These are phyloP conservation scores for Zarea fungicola DNA, from an alignment of 2,329 filamentous ascomycete species.

Conservation along the genomic window DNA sequence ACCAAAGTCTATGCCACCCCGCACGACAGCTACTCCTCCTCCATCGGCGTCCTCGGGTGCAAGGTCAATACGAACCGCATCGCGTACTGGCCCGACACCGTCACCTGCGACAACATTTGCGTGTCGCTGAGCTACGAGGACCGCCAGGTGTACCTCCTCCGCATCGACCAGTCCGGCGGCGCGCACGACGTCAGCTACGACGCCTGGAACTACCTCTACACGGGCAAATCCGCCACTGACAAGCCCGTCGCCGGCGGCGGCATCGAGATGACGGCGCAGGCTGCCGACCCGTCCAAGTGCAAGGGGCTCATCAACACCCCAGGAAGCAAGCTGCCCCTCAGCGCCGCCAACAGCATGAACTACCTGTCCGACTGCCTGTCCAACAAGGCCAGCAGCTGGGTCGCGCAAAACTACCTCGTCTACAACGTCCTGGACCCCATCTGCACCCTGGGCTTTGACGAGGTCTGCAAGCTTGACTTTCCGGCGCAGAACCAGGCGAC, in stretches of 20 bases:
- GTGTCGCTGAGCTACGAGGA: slow-evolving; percentile 30
- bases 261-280: slow-evolving; percentile 41
- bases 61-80: slow-evolving; percentile 48
- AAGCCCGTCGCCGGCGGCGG: slow-evolving; percentile 43
- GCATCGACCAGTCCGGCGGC: slow-evolving; percentile 27
- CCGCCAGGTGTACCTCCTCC: slow-evolving; percentile 21
- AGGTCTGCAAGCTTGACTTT: slow-evolving; percentile 41
- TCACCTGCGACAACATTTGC: slow-evolving; percentile 40
- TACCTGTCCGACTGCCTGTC: slow-evolving; percentile 42
- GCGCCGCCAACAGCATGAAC: slow-evolving; percentile 49
- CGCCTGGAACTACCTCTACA: slow-evolving; percentile 47
- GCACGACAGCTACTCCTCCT: slow-evolving; percentile 44
- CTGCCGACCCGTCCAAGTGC: slow-evolving; percentile 42
- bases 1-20: slow-evolving; percentile 33
- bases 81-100: slow-evolving; percentile 44
- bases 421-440: slow-evolving; percentile 48
- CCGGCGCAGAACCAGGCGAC: slow-evolving; percentile 38
- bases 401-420: slow-evolving; percentile 41
- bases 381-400: slow-evolving; percentile 35
- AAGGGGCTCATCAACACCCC: slow-evolving; percentile 41
- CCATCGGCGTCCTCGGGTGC: slow-evolving; percentile 46
- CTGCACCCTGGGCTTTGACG: slow-evolving; percentile 42
- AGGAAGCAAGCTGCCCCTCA: slow-evolving; percentile 34
- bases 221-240: slow-evolving; percentile 40
- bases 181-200: slow-evolving; percentile 48